These are phyloP conservation scores for Bassia scoparia DNA, from an alignment of 148 eudicot genomes.

Conservation along the genomic window DNA sequence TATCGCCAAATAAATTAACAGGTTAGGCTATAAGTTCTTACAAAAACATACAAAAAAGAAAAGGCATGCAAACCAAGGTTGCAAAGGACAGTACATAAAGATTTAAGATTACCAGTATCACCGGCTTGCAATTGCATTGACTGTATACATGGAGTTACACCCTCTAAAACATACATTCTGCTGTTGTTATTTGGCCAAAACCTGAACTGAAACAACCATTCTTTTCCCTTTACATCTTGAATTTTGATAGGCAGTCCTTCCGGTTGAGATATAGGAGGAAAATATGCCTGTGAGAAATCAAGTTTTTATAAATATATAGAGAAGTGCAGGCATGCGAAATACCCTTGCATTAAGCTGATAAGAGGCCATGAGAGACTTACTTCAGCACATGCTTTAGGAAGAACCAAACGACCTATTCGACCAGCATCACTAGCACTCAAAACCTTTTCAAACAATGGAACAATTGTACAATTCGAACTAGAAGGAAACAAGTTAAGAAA, in stretches of 20 bases:
- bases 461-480: constrained; percentile 84
- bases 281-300: constrained; percentile 70
- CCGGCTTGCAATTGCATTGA: constrained; percentile 99
- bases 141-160: constrained; percentile 97
- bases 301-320: constrained; percentile 11
- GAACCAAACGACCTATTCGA: constrained; percentile 96
- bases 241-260: constrained; percentile 95
- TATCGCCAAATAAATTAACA: no score
- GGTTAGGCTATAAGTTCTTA: background rate
- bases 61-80: constrained; percentile 4
- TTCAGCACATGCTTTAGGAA: constrained; percentile 99
- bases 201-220: constrained; percentile 95
- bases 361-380: constrained; percentile 42
- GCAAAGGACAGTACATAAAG: background rate
- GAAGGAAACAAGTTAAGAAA: constrained; percentile 46
- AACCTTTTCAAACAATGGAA: constrained; percentile 93
- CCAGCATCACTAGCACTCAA: constrained; percentile 99
- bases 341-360: background rate
- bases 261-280: constrained; percentile 91
- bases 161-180: constrained; percentile 98
- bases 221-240: constrained; percentile 95
- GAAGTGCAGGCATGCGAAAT: background rate
- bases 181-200: constrained; percentile 99
- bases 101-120: constrained; percentile 67
- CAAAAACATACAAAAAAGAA: background rate